These are phyloP conservation scores for Iberis pinnata DNA, from an alignment of 345 rosid species.

Conservation along the genomic window DNA sequence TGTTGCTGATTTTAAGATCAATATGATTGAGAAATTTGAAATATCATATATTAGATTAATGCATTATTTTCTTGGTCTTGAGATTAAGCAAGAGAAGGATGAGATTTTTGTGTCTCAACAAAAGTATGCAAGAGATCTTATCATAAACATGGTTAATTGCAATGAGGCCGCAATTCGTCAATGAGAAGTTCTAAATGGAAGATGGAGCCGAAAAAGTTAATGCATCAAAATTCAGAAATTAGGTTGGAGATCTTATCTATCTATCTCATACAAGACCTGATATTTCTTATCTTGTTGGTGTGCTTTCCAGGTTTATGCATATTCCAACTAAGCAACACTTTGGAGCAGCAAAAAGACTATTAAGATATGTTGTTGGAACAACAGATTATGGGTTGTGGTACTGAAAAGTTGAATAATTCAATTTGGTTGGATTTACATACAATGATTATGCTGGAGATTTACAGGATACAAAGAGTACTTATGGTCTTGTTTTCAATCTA, in stretches of 20 bases:
- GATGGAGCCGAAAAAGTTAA: not conserved
- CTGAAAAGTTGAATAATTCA: not conserved
- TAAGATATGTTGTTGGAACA: not conserved
- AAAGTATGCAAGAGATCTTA: no score
- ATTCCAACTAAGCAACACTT: not conserved
- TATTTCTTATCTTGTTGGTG: not conserved
- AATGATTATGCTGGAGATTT: not conserved
- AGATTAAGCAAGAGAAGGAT: conserved; percentile 12
- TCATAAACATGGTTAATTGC: not conserved
- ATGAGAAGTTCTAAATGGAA: conserved; percentile 3
- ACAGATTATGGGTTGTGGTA: not conserved
- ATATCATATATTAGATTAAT: not conserved
- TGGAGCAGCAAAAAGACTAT: not conserved
- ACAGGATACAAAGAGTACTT: not conserved
- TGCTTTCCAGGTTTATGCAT: conserved; percentile 6
- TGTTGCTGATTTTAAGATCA: not conserved
- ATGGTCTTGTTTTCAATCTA: not conserved
- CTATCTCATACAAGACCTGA: not conserved
- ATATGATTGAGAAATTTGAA: not conserved
- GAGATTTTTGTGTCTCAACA: not conserved
- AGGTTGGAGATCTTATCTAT: not conserved
- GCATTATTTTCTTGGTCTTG: not conserved
- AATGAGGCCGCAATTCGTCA: not conserved
- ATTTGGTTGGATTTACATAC: not conserved
- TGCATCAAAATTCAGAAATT: not conserved